Base-by-base conservation (phyloP, 2,329 filamentous ascomycete genomes). In the Eurotiales sp. region DNA sequence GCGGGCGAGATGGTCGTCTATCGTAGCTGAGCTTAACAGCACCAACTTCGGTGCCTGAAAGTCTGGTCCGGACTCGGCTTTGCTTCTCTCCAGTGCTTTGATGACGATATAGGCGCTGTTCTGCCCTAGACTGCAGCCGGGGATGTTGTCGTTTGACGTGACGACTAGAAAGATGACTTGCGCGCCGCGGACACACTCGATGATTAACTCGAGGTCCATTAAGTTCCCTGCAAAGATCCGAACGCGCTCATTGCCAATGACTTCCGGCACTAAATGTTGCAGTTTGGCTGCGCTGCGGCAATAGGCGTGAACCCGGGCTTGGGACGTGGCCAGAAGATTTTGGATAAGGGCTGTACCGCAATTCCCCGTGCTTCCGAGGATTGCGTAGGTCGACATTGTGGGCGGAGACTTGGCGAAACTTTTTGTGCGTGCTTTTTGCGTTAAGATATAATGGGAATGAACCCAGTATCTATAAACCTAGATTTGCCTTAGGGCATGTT, bases 311-410 rank as follows among this genome's bases (percentile, higher is more conserved):
- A 79, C 62, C 3, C 56, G 54, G 29, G 49, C 58, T 8, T 65
- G 30, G 0, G 67, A 62, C 0, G 48, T 46, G 10, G 62, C 45
- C 4, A 77, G 64, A 1, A 78, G 64, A 32, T 63, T 64, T 19
- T 68, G 42, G 32, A 79, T 64, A 23, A 78, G 61, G 2, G 71
- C 66, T 1, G 56, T 63, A 47, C 76, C 76, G 36, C 65, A 70
- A 54, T 74, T 76, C 6, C 76, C 76, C 1, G 74, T 78, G 17
- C 59, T 54, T 7, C 73, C 72, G 1, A 76, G 57, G 8, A 76
- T 57, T 4, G 72, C 72, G 55, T 72, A 75, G 12, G 56, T 67
- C n/a, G n/a, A n/a, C n/a, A n/a, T n/a, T n/a, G n/a, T n/a, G n/a
- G n/a, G n/a, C n/a, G n/a, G n/a, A n/a, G n/a, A n/a, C n/a, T n/a